A percentile compares a stretch with the other conserved stretches of the same genome.
Evolutionary conservation across 176 grass and related monocot genomes (phyloP).

Genomic region (Dendrocalamus sinicus): DNA sequence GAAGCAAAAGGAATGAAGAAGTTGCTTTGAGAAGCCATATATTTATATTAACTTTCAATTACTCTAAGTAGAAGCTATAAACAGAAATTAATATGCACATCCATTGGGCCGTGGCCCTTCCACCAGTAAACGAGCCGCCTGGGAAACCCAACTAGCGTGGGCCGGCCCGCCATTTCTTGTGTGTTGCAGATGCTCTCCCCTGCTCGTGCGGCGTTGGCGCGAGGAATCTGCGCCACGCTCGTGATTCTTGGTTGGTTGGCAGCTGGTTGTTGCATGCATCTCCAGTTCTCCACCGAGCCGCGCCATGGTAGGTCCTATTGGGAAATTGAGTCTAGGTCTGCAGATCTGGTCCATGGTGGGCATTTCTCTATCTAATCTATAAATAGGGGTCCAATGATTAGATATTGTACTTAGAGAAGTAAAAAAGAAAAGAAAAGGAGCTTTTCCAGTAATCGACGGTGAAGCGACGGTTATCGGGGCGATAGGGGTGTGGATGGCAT

Average conservation of each 20-base stretch:
- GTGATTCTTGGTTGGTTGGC: background rate
- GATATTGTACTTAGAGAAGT: too few relatives aligned
- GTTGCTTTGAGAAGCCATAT: too few relatives aligned
- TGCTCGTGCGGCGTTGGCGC: background rate
- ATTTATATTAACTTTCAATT: too few relatives aligned
- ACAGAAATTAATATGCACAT: too few relatives aligned
- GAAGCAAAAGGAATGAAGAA: too few relatives aligned
- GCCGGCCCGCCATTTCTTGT: background rate
- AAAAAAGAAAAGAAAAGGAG: too few relatives aligned
- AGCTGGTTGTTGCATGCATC: background rate
- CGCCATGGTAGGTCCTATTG: background rate
- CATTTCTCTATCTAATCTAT: fast-evolving
- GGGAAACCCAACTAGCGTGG: background rate
- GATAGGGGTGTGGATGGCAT: too few relatives aligned
- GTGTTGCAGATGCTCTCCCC: background rate
- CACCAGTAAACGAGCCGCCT: too few relatives aligned
- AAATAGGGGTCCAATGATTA: too few relatives aligned
- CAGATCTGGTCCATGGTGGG: fast-evolving
- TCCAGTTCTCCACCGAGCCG: background rate
- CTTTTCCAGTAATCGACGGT: too few relatives aligned
- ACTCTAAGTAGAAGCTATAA: too few relatives aligned
- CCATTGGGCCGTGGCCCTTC: background rate
- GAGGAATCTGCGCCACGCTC: background rate
- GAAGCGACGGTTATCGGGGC: too few relatives aligned
- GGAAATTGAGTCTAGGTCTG: background rate